Evolutionary conservation across 2,329 filamentous ascomycete species (phyloP).

Genomic region (Pestalotiopsis fici): DNA sequence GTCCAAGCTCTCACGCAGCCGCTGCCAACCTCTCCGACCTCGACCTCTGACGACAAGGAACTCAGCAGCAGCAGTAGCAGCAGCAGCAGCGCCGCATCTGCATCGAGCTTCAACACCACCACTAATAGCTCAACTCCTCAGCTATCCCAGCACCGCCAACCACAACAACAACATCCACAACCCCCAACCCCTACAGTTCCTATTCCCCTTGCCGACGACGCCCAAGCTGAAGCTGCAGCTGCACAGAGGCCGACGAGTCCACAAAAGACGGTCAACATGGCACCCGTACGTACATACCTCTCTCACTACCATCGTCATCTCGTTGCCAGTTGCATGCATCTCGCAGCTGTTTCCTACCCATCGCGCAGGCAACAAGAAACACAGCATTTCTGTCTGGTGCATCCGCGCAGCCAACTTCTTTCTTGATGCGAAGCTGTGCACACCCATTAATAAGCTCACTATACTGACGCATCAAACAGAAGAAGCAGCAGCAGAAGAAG

Average conservation of each 20-base stretch:
- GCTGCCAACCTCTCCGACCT: slow-evolving; percentile 20
- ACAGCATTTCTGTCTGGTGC: neutral
- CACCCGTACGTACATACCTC: slow-evolving; percentile 50
- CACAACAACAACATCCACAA: slow-evolving; percentile 19
- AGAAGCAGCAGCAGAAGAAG: slow-evolving; percentile 20
- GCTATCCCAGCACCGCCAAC: slow-evolving; percentile 24
- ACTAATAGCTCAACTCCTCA: slow-evolving; percentile 12
- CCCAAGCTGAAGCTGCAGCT: slow-evolving; percentile 19
- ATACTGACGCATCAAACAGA: neutral
- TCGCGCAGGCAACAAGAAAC: neutral
- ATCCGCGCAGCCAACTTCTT: neutral
- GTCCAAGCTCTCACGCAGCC: slow-evolving; percentile 23
- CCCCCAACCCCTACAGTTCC: slow-evolving; percentile 27
- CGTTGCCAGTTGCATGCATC: slow-evolving; percentile 2
- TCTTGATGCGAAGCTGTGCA: neutral
- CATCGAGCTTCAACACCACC: slow-evolving; percentile 24
- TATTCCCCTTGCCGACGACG: slow-evolving; percentile 11
- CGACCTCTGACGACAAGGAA: slow-evolving; percentile 4
- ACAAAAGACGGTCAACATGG: slow-evolving; percentile 47
- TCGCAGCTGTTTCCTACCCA: neutral
- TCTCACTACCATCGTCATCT: slow-evolving; percentile 6
- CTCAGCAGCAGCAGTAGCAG: slow-evolving; percentile 24
- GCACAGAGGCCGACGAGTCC: slow-evolving; percentile 17
- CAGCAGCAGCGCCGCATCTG: slow-evolving; percentile 23
- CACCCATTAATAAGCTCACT: neutral